Base-by-base conservation (phyloP, 2,329 filamentous ascomycete species). In the Colletotrichum sp. region DNA sequence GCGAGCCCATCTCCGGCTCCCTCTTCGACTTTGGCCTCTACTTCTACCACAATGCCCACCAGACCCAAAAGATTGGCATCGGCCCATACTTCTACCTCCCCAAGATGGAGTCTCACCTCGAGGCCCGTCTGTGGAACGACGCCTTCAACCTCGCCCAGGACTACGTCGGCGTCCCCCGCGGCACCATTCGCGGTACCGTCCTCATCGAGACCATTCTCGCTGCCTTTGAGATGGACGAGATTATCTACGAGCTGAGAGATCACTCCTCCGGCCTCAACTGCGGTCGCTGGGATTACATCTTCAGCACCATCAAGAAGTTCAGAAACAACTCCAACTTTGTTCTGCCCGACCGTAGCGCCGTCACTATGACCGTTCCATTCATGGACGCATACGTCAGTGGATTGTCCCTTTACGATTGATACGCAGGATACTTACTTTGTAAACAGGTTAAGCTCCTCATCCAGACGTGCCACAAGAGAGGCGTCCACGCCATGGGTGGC, bases 171-270 rank as follows among this genome's bases (percentile, higher is more conserved):
- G 94, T 99, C 88, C 92, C 92, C 71, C 92, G 97, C 76, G 97
- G 97, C 71, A 99, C 96, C 71, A 98, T 99, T 86, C 94, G 97
- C 81, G 97, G 92, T 78, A 99, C 97, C 5, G 96, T 99, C 52
- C 89, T 99, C 81, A 99, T 99, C 83, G 97, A 99, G 91, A 99
- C 97, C 72, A 99, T 99, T 85, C 91, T 96, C 59, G 97, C 97
- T 57, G 97, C 96, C 18, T 99, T 99, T 83, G 97, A 99, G 90
- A 99, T 99, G 97, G 97, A 99, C 82, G 97, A 99, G 92, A 99
- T 99, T 87, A 99, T 99, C 88, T 99, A 98, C 87, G 97, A 99
- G 89, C 93, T 99, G 80, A 94, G 97, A 77, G 96, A 99, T 84
- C 97, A 99, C 90, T 96, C 94, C 85, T 94, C 96, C 8, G 97